Evolutionary conservation across 257 asterid species (phyloP).

Genomic region (Solanum pinnatisectum): DNA sequence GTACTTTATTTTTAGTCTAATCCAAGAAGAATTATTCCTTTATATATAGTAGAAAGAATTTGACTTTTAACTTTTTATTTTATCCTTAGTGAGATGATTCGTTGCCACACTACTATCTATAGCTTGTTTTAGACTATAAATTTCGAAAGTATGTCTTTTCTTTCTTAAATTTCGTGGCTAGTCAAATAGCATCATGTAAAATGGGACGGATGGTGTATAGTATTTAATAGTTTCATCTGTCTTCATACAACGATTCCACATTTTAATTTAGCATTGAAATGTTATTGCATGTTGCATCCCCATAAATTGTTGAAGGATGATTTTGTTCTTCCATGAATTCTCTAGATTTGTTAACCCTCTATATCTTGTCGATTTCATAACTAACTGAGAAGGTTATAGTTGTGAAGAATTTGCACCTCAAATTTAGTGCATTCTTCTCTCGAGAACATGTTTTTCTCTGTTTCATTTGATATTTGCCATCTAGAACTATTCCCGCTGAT

Average conservation of each 20-base stretch:
- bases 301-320: neutral
- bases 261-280: neutral
- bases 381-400: neutral
- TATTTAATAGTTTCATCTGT: neutral
- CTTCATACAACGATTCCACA: neutral
- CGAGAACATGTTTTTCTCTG: neutral
- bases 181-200: neutral
- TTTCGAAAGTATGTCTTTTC: neutral
- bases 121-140: neutral
- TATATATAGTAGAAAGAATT: neutral
- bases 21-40: neutral
- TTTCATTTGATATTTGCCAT: neutral
- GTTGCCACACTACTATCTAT: neutral
- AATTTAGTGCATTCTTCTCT: neutral
- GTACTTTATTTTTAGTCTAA: neutral
- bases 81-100: neutral
- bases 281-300: neutral
- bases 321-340: neutral
- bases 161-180: neutral
- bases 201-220: neutral
- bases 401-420: neutral
- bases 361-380: neutral
- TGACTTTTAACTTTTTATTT: neutral
- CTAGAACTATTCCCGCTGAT: neutral
- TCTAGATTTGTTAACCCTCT: neutral